Evolutionary conservation across 2,329 filamentous ascomycete genomes (phyloP), one percentile per base, ranked within the genome.

Genomic region (Malbranchea cinnamomea): DNA sequence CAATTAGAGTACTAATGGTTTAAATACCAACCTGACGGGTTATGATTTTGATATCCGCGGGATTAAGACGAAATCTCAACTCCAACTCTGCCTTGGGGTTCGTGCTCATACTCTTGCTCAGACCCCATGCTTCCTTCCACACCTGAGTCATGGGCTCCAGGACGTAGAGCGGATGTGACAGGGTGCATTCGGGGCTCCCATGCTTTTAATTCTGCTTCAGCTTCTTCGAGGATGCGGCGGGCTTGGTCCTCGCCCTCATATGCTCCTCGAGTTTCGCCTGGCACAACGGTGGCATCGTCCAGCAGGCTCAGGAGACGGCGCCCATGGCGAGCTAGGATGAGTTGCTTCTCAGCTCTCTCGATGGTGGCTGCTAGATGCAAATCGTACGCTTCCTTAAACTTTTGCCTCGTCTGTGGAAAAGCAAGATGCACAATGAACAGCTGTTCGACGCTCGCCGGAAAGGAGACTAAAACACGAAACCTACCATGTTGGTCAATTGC

Each of bases 341-440:
- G 80, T 53, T 98, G 89, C 62, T 95, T 95, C 63, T 95, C 89
- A 14, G 84, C 84, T 18, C 87, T 79, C 63, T 98, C 89, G 44
- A 98, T 92, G 12, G 84, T 81, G 35, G 85, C 84, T 10, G 79
- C 72, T 40, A 93, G 81, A 52, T 95, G 84, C 36, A 80, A 57
- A 41, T 85, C 81, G 50, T 87, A 95, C 14, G 89, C 82, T 57
- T 94, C 82, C 60, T 92, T 94, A 59, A 98, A 68, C 60, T 94
- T 95, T 57, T 89, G 80, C 34, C 89, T 80, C 20, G 89, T 95
- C 80, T 89, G 38, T 22, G 15, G 12, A 27, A 13, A 20, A 25
- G n/a, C 34, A 5, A 20, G 10, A 9, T 23, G 21, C 21, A 10
- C 13, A 20, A 9, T 17, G 16, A 15, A 16, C 6, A n/a, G 20